Evolutionary conservation across 495 filamentous ascomycete genomes (phyloP).

Genomic region (Daldinia childiae): DNA sequence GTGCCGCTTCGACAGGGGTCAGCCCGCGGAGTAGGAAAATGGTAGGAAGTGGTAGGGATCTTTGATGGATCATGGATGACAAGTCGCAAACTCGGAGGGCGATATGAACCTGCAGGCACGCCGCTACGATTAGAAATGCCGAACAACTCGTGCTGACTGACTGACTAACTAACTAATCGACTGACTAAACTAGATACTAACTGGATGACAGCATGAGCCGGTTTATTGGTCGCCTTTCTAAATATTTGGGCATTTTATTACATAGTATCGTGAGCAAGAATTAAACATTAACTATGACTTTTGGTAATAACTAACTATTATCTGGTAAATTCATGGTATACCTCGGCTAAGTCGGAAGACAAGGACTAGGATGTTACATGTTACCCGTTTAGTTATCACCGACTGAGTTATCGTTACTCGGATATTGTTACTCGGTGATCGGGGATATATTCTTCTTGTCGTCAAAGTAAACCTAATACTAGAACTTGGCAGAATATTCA

Average conservation of each 20-base stretch:
- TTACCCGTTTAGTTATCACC: background rate
- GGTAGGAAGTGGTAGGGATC: conserved; percentile 4
- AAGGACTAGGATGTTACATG: background rate
- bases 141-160: conserved; percentile 24
- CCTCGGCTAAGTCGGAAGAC: background rate
- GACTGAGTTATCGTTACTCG: background rate
- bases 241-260: background rate
- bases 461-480: background rate
- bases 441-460: background rate
- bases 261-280: background rate
- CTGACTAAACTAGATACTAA: background rate
- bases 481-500: background rate
- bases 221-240: background rate
- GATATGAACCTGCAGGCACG: conserved; percentile 34
- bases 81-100: conserved; percentile 4
- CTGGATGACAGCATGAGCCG: background rate
- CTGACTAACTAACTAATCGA: conserved; percentile 9
- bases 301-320: too few relatives aligned
- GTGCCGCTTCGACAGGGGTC: conserved; percentile 27
- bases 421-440: background rate
- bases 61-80: conserved; percentile 14
- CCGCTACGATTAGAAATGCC: conserved; percentile 37
- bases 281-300: background rate
- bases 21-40: conserved; percentile 21
- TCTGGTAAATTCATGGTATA: background rate